A percentile compares a stretch with the other conserved stretches of the same genome.
Evolutionary conservation across 2,329 filamentous ascomycete species (phyloP).

Genomic region (Nemania sp.): DNA sequence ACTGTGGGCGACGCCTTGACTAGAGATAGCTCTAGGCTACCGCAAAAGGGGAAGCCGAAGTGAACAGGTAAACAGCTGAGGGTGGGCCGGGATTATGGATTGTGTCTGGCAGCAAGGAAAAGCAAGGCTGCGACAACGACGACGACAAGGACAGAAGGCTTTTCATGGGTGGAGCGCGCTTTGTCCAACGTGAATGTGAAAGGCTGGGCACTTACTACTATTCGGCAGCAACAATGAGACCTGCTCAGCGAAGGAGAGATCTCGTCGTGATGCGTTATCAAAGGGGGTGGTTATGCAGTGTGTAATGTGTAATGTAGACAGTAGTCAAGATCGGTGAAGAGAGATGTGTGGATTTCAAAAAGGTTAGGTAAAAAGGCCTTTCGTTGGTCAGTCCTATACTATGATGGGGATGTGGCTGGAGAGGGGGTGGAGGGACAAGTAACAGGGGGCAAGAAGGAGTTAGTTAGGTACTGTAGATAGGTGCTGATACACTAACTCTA

Average conservation of each 20-base stretch:
- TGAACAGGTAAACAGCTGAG: slow-evolving; percentile 45
- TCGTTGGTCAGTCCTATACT: slow-evolving; percentile 32
- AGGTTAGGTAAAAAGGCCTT: slow-evolving; percentile 48
- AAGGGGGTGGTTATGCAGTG: slow-evolving; percentile 47
- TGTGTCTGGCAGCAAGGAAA: slow-evolving; percentile 35
- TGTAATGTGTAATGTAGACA: slow-evolving; percentile 47
- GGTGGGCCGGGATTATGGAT: slow-evolving; percentile 37
- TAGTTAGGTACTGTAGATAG: not conserved
- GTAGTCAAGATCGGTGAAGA: slow-evolving; percentile 53
- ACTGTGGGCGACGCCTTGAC: slow-evolving; percentile 23
- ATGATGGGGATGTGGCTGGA: slow-evolving; percentile 50
- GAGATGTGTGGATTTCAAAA: slow-evolving; percentile 49
- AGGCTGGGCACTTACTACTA: slow-evolving; percentile 49
- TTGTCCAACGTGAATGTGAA: slow-evolving; percentile 40
- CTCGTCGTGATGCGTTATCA: slow-evolving; percentile 50
- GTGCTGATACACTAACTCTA: too few relatives aligned
- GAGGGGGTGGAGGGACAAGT: slow-evolving; percentile 36
- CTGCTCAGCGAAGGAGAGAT: slow-evolving; percentile 54
- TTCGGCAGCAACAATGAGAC: slow-evolving; percentile 51
- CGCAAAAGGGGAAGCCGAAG: slow-evolving; percentile 46
- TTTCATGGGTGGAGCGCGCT: slow-evolving; percentile 37
- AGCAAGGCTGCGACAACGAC: slow-evolving; percentile 37
- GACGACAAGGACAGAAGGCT: slow-evolving; percentile 20
- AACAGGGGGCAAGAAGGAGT: slow-evolving; percentile 30
- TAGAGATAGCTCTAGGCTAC: slow-evolving; percentile 45